A percentile compares a stretch with the other conserved stretches of the same genome.
phyloP scores from a whole-genome alignment of 441 rosid species.

The Capsella rubella region DNA sequence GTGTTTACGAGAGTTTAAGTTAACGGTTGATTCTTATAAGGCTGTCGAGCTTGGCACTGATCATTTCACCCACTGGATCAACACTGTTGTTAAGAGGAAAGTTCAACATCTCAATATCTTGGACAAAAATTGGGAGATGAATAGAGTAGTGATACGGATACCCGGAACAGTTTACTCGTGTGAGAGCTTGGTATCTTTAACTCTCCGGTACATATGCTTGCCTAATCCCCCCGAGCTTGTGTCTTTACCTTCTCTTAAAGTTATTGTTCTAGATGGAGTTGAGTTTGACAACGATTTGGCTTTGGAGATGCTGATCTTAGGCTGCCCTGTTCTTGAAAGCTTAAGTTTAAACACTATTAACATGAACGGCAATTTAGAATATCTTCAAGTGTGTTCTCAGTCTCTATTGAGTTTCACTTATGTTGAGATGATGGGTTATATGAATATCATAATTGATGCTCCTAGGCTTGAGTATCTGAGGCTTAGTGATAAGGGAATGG shows the following conservation, averaged over 20 bases:
- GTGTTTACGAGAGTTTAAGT: background rate
- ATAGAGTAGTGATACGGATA: background rate
- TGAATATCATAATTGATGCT: background rate
- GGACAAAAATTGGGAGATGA: background rate
- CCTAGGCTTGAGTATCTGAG: constrained; percentile 11
- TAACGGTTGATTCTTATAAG: background rate
- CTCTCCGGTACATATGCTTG: background rate
- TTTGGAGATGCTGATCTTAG: too few species aligned
- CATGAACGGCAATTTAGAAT: too few species aligned
- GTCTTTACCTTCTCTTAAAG: background rate
- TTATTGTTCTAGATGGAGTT: background rate
- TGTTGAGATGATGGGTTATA: too few species aligned
- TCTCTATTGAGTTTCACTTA: background rate
- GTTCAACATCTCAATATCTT: background rate
- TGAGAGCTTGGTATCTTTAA: background rate
- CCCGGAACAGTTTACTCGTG: background rate
- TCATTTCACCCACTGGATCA: background rate
- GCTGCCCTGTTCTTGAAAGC: too few species aligned
- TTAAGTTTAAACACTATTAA: too few species aligned
- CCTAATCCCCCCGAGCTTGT: background rate
- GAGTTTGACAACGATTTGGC: background rate
- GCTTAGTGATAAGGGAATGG: background rate
- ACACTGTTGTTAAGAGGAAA: background rate
- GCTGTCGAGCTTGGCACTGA: background rate
- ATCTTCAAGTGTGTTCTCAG: background rate